A percentile compares a stretch with the other conserved stretches of the same genome.
These are phyloP conservation scores for Colletotrichum chlorophyti DNA, from an alignment of 2,329 filamentous ascomycete genomes.

Conservation along the genomic window DNA sequence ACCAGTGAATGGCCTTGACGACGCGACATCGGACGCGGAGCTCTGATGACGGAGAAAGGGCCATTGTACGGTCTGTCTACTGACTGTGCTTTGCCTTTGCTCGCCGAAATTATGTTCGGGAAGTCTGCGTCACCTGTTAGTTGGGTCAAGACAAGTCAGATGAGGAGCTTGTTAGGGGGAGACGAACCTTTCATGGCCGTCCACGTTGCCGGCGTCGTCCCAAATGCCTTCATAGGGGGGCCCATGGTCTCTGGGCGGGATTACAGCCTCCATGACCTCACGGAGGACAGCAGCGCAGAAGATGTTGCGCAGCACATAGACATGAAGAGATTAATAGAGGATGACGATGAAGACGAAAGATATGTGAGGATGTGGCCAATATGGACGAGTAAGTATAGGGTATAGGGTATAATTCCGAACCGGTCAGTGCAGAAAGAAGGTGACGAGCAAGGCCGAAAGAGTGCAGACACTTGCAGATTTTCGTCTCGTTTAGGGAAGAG, in stretches of 20 bases:
- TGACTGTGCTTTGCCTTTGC: constrained; percentile 15
- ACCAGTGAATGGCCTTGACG: constrained; percentile 24
- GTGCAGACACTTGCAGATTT: constrained; percentile 17
- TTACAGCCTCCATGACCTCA: constrained; percentile 30
- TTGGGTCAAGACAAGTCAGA: neutral
- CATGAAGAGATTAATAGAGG: constrained; percentile 19
- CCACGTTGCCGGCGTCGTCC: constrained; percentile 29
- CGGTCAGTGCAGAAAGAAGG: neutral
- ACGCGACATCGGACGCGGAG: constrained; percentile 23
- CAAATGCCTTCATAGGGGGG: constrained; percentile 30
- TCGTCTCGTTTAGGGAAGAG: constrained; percentile 19
- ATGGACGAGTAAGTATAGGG: constrained; percentile 5
- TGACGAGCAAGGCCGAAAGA: constrained; percentile 13
- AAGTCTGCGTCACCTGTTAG: constrained; percentile 14
- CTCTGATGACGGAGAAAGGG: constrained; percentile 28
- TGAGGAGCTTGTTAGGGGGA: neutral
- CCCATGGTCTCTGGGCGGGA: constrained; percentile 29
- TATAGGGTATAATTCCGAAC: neutral
- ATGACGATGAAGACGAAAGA: neutral
- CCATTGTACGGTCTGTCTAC: constrained; percentile 31
- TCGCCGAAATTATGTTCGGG: neutral
- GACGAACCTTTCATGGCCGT: constrained; percentile 27
- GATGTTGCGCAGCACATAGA: constrained; percentile 12
- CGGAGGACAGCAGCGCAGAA: constrained; percentile 19
- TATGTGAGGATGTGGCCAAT: constrained; percentile 15